These are phyloP conservation scores for Gelatoporia subvermispora DNA, from an alignment of 768 basidiomycete genomes.

Conservation along the genomic window DNA sequence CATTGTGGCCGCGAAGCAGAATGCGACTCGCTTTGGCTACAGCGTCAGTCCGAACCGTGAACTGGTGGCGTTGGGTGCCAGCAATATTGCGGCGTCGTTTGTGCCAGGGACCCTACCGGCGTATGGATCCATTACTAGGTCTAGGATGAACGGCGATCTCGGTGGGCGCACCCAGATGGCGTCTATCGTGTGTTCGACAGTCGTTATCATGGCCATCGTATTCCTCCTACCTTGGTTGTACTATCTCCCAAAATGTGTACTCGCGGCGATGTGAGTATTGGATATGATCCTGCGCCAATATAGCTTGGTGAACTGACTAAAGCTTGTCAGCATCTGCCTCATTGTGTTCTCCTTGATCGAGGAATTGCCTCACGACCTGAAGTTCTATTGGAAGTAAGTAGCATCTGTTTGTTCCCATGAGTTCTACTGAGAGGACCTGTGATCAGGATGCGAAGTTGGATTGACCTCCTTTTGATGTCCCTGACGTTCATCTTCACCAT, in stretches of 20 bases:
- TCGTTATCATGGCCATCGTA: conserved; percentile 82
- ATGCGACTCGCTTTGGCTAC: conserved; percentile 77
- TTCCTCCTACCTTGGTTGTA: conserved; percentile 85
- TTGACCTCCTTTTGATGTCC: conserved; percentile 79
- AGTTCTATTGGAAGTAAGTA: conserved; percentile 83
- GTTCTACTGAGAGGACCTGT: background rate
- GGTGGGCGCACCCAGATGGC: conserved; percentile 90
- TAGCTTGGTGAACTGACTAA: background rate
- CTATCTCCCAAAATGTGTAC: conserved; percentile 84
- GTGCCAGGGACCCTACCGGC: conserved; percentile 88
- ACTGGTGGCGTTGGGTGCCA: conserved; percentile 85
- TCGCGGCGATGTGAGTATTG: conserved; percentile 74
- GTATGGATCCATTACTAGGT: conserved; percentile 87
- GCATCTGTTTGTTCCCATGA: background rate
- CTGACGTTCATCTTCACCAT: conserved; percentile 87
- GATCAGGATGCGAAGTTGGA: conserved; percentile 84
- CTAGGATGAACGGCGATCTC: conserved; percentile 81
- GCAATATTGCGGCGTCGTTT: conserved; percentile 75
- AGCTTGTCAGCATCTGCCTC: conserved; percentile 59
- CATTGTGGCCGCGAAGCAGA: conserved; percentile 94
- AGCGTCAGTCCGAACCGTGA: conserved; percentile 93
- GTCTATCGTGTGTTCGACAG: conserved; percentile 65
- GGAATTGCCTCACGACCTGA: conserved; percentile 84
- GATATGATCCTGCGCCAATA: background rate
- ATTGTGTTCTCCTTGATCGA: conserved; percentile 81